Conservation (phyloP, 179 eudicot genomes). For the Beta lomatogona region DNA sequence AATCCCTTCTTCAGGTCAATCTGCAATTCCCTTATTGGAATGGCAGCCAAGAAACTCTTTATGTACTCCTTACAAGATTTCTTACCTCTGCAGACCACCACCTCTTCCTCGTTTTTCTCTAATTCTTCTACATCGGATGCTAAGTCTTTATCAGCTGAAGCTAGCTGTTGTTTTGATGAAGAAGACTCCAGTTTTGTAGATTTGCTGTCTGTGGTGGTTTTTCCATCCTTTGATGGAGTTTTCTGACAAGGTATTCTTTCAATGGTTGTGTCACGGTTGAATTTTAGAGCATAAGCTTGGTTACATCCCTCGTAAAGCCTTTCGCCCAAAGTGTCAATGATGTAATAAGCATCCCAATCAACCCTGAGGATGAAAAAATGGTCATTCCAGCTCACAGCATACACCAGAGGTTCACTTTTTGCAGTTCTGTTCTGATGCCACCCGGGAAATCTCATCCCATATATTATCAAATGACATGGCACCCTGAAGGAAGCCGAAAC, state of each 20-base stretch:
- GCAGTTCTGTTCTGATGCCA: conserved; percentile 31
- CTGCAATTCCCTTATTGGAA: conserved; percentile 83
- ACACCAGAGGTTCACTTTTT: conserved; percentile 49
- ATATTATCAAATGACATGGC: conserved; percentile 90
- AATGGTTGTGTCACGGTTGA: conserved; percentile 55
- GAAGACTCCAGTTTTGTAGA: conserved; percentile 18
- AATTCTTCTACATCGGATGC: conserved; percentile 16
- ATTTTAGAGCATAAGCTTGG: conserved; percentile 73
- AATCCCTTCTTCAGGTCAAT: conserved; percentile 80
- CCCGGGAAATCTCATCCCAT: conserved; percentile 78
- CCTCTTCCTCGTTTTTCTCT: conserved; percentile 34
- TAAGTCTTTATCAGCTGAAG: conserved; percentile 19
- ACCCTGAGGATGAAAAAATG: conserved; percentile 79
- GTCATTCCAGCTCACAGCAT: conserved; percentile 85
- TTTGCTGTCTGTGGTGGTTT: not conserved
- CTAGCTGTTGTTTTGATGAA: conserved; percentile 16
- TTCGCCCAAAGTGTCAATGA: conserved; percentile 85
- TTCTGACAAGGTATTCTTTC: conserved; percentile 33
- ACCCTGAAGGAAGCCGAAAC: conserved; percentile 62
- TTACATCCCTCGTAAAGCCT: conserved; percentile 78
- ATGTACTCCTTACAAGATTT: conserved; percentile 83
- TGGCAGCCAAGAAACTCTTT: conserved; percentile 84
- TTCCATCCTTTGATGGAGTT: conserved; percentile 24
- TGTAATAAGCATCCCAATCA: conserved; percentile 76
- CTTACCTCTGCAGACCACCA: conserved; percentile 52